These are phyloP conservation scores for Cyberlindnera mycetangii DNA, from an alignment of 805 yeast genomes.

Conservation along the genomic window DNA sequence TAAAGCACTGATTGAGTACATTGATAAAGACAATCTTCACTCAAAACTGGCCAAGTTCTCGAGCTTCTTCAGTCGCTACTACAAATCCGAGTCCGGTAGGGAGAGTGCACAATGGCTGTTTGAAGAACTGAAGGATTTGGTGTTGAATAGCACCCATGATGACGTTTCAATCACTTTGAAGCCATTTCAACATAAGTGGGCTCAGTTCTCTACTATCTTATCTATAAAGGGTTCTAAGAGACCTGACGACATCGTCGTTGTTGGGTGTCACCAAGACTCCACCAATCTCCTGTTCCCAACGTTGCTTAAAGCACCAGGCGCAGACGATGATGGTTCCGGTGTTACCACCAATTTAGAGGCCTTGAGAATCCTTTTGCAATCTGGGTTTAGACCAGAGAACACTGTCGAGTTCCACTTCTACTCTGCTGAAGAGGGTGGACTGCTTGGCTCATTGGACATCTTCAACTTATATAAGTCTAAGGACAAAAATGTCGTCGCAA, in stretches of 20 bases:
- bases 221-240: slow-evolving; percentile 48
- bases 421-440: slow-evolving; percentile 93
- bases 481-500: slow-evolving; percentile 61
- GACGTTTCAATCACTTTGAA: slow-evolving; percentile 36
- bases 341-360: slow-evolving; percentile 76
- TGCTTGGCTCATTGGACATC: slow-evolving; percentile 80
- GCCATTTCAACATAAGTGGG: slow-evolving; percentile 70
- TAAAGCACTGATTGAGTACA: slow-evolving; percentile 36
- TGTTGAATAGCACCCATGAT: slow-evolving; percentile 22
- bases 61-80: slow-evolving; percentile 72
- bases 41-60: slow-evolving; percentile 59
- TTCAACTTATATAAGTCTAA: slow-evolving; percentile 50
- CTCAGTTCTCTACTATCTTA: slow-evolving; percentile 73
- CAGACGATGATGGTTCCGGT: slow-evolving; percentile 93
- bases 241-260: slow-evolving; percentile 51
- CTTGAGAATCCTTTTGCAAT: slow-evolving; percentile 53
- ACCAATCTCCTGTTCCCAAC: slow-evolving; percentile 70
- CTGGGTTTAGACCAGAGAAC: slow-evolving; percentile 53
- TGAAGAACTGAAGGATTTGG: slow-evolving; percentile 38
- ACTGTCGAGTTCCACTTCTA: slow-evolving; percentile 92
- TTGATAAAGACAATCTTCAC: slow-evolving; percentile 47
- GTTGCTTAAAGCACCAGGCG: slow-evolving; percentile 80
- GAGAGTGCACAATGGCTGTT: slow-evolving; percentile 72
- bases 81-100: slow-evolving; percentile 66
- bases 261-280: slow-evolving; percentile 91